phyloP scores from a whole-genome alignment of 208 protist species.

The Leishmania tarentolae region DNA sequence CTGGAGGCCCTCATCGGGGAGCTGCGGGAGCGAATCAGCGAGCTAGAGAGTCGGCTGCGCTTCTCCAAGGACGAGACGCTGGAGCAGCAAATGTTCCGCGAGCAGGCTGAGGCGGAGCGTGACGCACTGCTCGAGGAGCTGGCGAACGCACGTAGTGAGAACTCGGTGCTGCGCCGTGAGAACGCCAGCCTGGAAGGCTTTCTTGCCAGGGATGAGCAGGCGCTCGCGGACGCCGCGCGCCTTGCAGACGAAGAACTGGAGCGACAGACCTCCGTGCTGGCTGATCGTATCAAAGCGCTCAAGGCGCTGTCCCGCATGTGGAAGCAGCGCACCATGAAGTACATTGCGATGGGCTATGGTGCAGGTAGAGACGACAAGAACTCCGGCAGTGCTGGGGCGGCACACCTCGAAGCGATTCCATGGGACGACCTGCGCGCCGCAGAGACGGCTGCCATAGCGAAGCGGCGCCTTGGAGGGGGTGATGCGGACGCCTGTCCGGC shows the following conservation, averaged over 20 bases:
- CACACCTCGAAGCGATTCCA: constrained; percentile 36
- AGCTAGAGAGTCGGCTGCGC: constrained; percentile 67
- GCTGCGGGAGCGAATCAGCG: constrained; percentile 43
- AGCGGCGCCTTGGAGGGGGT: constrained; percentile 41
- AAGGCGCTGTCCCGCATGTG: constrained; percentile 55
- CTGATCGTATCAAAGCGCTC: constrained; percentile 39
- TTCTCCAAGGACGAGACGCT: constrained; percentile 58
- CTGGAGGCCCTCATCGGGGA: constrained; percentile 59
- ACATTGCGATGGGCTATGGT: constrained; percentile 62
- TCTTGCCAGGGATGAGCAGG: constrained; percentile 47
- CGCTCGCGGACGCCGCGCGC: constrained; percentile 44
- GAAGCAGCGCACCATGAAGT: constrained; percentile 76
- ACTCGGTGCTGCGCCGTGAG: constrained; percentile 43
- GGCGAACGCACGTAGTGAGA: constrained; percentile 36
- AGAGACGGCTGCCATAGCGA: constrained; percentile 45
- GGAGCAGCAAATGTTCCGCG: constrained; percentile 54
- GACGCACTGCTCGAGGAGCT: constrained; percentile 43
- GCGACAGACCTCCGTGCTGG: constrained; percentile 36
- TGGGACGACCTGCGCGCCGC: constrained; percentile 55
- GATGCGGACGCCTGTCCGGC: constrained; percentile 11
- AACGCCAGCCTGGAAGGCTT: constrained; percentile 52
- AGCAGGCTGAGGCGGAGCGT: constrained; percentile 48
- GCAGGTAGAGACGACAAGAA: constrained; percentile 12
- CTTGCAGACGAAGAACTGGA: constrained; percentile 61
- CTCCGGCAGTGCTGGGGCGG: neutral